phyloP scores from a whole-genome alignment of 495 filamentous ascomycete genomes.

The Penicillium antarcticum region DNA sequence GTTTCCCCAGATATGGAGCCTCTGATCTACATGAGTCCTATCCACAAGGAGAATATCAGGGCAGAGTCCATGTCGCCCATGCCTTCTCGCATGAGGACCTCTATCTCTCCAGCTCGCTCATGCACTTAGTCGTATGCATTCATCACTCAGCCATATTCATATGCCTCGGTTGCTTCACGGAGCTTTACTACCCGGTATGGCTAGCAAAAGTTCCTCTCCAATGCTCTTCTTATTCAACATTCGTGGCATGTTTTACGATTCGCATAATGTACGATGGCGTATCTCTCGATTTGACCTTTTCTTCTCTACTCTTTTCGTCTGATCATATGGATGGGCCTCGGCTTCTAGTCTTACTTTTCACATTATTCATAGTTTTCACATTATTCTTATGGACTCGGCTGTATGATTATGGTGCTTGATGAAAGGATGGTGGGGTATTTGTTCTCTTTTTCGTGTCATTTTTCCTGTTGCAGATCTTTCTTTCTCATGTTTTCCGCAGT shows the following conservation, averaged over 20 bases:
- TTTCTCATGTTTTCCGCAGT: conserved; percentile 11
- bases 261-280: conserved; percentile 21
- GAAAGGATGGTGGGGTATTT: background rate
- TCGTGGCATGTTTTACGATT: conserved; percentile 15
- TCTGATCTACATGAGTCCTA: conserved; percentile 27
- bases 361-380: background rate
- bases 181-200: background rate
- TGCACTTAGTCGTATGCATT: conserved; percentile 5
- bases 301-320: background rate
- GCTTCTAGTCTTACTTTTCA: background rate
- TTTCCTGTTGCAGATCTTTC: conserved; percentile 2
- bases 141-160: background rate
- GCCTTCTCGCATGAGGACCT: conserved; percentile 31
- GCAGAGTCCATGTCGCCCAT: conserved; percentile 34
- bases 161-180: background rate
- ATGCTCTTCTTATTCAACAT: background rate
- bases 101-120: conserved; percentile 19
- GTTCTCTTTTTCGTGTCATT: background rate
- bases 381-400: background rate
- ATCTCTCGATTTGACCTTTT: conserved; percentile 1
- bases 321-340: background rate
- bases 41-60: conserved; percentile 34
- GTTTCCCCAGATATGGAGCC: conserved; percentile 21
- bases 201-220: background rate
- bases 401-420: conserved; percentile 2